Evolutionary conservation across 2,329 filamentous ascomycete species (phyloP).

Genomic region (Neoascochyta sp.): DNA sequence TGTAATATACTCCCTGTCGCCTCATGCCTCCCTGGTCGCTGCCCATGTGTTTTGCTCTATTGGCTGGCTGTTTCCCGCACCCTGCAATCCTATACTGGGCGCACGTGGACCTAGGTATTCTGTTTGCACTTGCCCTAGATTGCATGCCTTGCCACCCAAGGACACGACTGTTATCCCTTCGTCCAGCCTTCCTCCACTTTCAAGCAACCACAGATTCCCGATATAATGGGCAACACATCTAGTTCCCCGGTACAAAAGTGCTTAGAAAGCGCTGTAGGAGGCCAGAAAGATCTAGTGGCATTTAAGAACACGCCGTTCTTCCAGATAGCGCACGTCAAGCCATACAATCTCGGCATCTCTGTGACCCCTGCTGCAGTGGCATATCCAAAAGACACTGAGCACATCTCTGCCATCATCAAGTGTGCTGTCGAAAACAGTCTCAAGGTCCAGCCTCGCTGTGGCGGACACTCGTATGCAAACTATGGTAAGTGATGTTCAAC

Average conservation of each 20-base stretch:
- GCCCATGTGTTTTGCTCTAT: no score
- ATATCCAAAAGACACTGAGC: conserved; percentile 50
- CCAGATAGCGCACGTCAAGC: conserved; percentile 32
- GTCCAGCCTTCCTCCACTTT: not conserved
- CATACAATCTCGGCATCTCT: conserved; percentile 37
- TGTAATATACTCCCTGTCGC: no score
- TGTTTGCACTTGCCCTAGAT: no score
- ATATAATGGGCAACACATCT: conserved; percentile 29
- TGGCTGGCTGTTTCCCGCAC: conserved; percentile 2
- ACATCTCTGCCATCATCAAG: conserved; percentile 56
- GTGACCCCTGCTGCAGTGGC: conserved; percentile 54
- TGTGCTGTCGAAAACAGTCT: conserved; percentile 52
- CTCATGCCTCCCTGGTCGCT: no score
- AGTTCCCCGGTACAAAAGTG: conserved; percentile 29
- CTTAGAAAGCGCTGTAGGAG: conserved; percentile 26
- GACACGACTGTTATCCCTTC: no score
- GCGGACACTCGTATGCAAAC: conserved; percentile 61
- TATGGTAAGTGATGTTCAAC: conserved; percentile 32
- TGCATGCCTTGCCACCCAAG: no score
- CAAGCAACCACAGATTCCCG: not conserved
- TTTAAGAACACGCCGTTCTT: conserved; percentile 24
- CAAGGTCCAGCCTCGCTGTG: conserved; percentile 60
- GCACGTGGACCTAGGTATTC: no score
- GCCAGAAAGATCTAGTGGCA: conserved; percentile 21
- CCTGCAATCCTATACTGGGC: conserved; percentile 5